phyloP scores from a whole-genome alignment of 768 basidiomycete species.

The Candolleomyces eurysporus region DNA sequence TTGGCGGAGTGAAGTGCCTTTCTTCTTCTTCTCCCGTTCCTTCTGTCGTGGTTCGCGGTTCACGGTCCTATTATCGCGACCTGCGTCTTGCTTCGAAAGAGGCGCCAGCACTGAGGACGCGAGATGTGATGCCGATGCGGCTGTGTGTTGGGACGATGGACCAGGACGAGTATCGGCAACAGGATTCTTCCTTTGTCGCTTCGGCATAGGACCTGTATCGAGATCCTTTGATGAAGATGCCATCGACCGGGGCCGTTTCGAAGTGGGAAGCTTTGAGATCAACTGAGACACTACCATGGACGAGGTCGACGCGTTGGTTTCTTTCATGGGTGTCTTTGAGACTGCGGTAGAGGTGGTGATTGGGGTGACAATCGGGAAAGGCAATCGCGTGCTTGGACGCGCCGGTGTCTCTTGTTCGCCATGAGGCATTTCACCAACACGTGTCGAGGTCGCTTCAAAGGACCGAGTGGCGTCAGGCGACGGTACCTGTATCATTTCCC shows the following conservation, averaged over 20 bases:
- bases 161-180: too few relatives aligned
- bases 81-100: too few relatives aligned
- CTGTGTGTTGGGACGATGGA: too few relatives aligned
- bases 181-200: too few relatives aligned
- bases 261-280: background rate
- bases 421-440: background rate
- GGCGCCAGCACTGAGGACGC: too few relatives aligned
- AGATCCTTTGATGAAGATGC: background rate
- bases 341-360: background rate
- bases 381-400: too few relatives aligned
- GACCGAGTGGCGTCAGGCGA: background rate
- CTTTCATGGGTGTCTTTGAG: background rate
- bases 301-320: background rate
- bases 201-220: too few relatives aligned
- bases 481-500: background rate
- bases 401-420: too few relatives aligned
- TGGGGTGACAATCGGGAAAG: background rate
- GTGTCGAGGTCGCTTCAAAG: background rate
- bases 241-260: background rate
- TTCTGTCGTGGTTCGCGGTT: too few relatives aligned
- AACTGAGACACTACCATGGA: background rate
- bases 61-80: too few relatives aligned
- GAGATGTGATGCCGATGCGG: too few relatives aligned
- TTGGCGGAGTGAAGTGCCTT: background rate
- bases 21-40: too few relatives aligned